A percentile compares a stretch with the other conserved stretches of the same genome.
These are phyloP conservation scores for Boeremia lycopersici DNA, from an alignment of 2,329 filamentous ascomycete genomes.

Conservation along the genomic window DNA sequence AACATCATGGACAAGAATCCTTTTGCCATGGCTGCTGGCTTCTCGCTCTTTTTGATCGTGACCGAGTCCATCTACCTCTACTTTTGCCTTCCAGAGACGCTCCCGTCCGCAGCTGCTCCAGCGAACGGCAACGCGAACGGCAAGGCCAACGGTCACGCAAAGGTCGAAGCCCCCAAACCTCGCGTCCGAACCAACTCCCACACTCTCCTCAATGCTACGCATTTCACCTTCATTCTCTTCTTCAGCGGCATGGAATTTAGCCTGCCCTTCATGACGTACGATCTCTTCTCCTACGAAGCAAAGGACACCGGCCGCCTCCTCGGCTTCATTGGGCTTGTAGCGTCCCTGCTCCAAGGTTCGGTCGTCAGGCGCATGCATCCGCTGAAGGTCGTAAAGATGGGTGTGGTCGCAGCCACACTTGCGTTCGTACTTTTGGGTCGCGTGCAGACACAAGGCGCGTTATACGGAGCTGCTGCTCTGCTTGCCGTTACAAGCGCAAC, in stretches of 20 bases:
- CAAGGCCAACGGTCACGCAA: slow-evolving; percentile 25
- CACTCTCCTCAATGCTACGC: slow-evolving; percentile 78
- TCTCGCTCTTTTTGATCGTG: slow-evolving; percentile 83
- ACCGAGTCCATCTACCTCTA: slow-evolving; percentile 90
- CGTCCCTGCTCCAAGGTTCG: slow-evolving; percentile 91
- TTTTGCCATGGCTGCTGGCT: slow-evolving; percentile 88
- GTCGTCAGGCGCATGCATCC: slow-evolving; percentile 85
- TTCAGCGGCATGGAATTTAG: slow-evolving; percentile 99
- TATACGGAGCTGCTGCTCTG: slow-evolving; percentile 83
- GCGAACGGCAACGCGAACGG: slow-evolving; percentile 16
- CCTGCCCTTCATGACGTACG: slow-evolving; percentile 95
- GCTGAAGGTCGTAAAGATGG: slow-evolving; percentile 77
- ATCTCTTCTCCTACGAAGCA: slow-evolving; percentile 83
- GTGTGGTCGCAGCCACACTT: slow-evolving; percentile 75
- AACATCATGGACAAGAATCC: slow-evolving; percentile 83
- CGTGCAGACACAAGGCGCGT: slow-evolving; percentile 68
- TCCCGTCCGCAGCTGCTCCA: slow-evolving; percentile 57
- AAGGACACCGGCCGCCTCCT: slow-evolving; percentile 83
- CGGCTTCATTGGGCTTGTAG: slow-evolving; percentile 88
- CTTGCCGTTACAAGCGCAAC: slow-evolving; percentile 91
- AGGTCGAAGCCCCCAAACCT: slow-evolving; percentile 27
- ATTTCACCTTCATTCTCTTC: slow-evolving; percentile 91
- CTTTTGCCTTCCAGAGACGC: slow-evolving; percentile 81
- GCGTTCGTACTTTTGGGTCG: slow-evolving; percentile 81
- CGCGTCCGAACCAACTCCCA: slow-evolving; percentile 77